These are phyloP conservation scores for Dactylellina drechsleri DNA, from an alignment of 2,329 filamentous ascomycete species.

Conservation along the genomic window DNA sequence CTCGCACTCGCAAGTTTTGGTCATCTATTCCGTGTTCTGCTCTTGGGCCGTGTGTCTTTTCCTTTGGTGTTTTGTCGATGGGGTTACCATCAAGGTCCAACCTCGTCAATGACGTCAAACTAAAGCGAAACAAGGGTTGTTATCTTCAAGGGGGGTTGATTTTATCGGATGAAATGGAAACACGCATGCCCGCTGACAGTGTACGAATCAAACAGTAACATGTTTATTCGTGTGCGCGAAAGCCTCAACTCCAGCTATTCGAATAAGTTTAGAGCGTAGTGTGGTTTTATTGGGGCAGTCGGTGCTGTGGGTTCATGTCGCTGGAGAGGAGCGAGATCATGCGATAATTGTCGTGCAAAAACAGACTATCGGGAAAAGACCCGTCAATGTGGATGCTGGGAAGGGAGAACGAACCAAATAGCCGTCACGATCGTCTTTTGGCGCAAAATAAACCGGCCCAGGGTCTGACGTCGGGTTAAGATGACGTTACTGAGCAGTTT, in stretches of 20 bases:
- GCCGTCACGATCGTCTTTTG: constrained; percentile 46
- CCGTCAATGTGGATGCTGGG: constrained; percentile 54
- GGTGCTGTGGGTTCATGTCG: not conserved
- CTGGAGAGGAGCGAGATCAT: constrained; percentile 11
- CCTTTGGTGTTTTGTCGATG: not conserved
- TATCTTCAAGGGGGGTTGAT: constrained; percentile 16
- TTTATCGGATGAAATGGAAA: constrained; percentile 49
- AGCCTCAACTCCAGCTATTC: too few relatives aligned
- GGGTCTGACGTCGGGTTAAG: constrained; percentile 29
- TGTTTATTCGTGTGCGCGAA: too few relatives aligned
- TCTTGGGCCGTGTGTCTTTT: constrained; percentile 31
- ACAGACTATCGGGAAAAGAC: constrained; percentile 50
- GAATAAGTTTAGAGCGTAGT: not conserved
- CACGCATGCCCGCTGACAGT: not conserved
- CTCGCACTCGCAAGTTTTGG: constrained; percentile 14
- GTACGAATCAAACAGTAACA: not conserved
- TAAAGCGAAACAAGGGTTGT: constrained; percentile 49
- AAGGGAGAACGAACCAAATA: constrained; percentile 38
- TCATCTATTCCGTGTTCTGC: constrained; percentile 8
- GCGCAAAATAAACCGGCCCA: constrained; percentile 35
- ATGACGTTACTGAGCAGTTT: constrained; percentile 47
- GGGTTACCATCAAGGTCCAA: constrained; percentile 9
- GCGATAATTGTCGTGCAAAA: constrained; percentile 16
- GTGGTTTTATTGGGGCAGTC: not conserved
- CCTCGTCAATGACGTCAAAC: constrained; percentile 54